phyloP scores from a whole-genome alignment of 2,329 filamentous ascomycete species.

The Chrysoporthe puriensis region DNA sequence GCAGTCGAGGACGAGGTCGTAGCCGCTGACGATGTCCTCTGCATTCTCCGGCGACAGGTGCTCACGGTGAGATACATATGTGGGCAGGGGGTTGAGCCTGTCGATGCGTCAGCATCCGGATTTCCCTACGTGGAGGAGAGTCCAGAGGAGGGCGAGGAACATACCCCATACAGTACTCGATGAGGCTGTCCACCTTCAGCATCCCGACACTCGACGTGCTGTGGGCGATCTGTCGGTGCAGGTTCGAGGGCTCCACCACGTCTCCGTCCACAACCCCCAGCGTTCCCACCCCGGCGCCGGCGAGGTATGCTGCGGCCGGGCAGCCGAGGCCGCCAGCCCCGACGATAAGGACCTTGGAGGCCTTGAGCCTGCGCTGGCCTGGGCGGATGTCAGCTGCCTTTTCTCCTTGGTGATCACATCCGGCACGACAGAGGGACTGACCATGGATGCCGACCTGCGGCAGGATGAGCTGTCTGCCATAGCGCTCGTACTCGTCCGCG shows the following conservation, averaged over 20 bases:
- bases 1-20: slow-evolving; percentile 90
- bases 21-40: slow-evolving; percentile 65
- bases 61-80: slow-evolving; percentile 63
- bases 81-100: slow-evolving; percentile 74
- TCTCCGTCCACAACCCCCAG: slow-evolving; percentile 89
- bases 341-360: slow-evolving; percentile 75
- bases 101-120: slow-evolving; percentile 16
- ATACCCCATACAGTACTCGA: slow-evolving; percentile 60
- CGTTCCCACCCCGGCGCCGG: slow-evolving; percentile 82
- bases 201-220: slow-evolving; percentile 70
- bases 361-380: slow-evolving; percentile 78
- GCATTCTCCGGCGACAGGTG: slow-evolving; percentile 74
- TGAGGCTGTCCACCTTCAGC: slow-evolving; percentile 80
- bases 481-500: slow-evolving; percentile 78
- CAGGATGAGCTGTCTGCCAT: slow-evolving; percentile 89
- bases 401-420: background rate
- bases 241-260: slow-evolving; percentile 82
- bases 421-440: slow-evolving; percentile 38
- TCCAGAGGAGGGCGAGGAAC: slow-evolving; percentile 24
- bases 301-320: slow-evolving; percentile 89
- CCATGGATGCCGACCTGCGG: slow-evolving; percentile 78
- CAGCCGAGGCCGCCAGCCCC: slow-evolving; percentile 90
- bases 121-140: background rate
- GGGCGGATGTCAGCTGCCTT: background rate
- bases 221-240: slow-evolving; percentile 91